Base-by-base conservation (phyloP, 2,329 filamentous ascomycete species). In the Pseudogymnoascus sp. region DNA sequence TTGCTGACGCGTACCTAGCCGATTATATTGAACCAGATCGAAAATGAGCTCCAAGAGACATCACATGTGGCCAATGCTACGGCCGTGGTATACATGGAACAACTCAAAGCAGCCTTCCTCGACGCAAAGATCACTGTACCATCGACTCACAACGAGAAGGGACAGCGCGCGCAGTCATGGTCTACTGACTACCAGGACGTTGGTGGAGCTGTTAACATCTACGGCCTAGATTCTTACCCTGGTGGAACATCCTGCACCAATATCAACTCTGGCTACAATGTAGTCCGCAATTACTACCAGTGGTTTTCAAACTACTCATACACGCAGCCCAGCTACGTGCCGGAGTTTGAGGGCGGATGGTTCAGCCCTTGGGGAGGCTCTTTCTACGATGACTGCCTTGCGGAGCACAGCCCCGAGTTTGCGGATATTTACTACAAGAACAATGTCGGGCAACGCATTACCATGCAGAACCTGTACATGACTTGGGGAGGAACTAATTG, bases 341-440 rank as follows among this genome's bases (percentile, higher is more conserved):
- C 81, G 4, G 82, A 83, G 66, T 83, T 84, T 31, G 76, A 82
- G 66, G 79, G 78, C 3, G 81, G 81, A 0, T 82, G 74, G 66
- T 82, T 83, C 62, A 78, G 79, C n/a, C 75, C 79, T 12, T 83
- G 81, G 81, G 79, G 78, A 0, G 78, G 78, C 3, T 72, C 66
- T 8, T 81, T 81, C 64, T 83, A 81, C 63, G 81, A 82, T 61
- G 70, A 76, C 61, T 83, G 80, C 65, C 60, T 70, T 12, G 72
- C 78, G 0, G 77, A 81, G 51, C 78, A 79, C 60, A 71, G 73
- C 9, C 74, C 76, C 0, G 76, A 76, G 10, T 83, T 81, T 68
- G 76, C 80, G 1, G 80, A 83, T 69, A 77, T 84, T 1, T 84
- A 81, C 62, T 84, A 83, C 68, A 83, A 83, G 68, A 80, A 82